A percentile compares a stretch with the other conserved stretches of the same genome.
Evolutionary conservation across 257 asterid species (phyloP).

Genomic region (Fraxinus americana): DNA sequence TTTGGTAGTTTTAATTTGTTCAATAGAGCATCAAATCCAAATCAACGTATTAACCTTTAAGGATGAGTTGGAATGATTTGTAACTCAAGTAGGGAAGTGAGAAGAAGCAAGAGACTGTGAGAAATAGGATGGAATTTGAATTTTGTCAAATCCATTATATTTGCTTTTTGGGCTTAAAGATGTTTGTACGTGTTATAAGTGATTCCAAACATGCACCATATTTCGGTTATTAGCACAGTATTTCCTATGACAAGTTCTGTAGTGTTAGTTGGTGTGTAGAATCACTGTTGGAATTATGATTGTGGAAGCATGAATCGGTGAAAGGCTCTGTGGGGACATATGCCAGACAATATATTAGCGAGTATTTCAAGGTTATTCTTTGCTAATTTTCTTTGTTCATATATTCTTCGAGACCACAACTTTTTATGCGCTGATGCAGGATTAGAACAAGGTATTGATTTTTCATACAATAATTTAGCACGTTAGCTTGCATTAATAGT

Average conservation of each 20-base stretch:
- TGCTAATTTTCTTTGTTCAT: slow-evolving; percentile 12
- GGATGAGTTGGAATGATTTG: neutral
- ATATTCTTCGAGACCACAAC: slow-evolving; percentile 62
- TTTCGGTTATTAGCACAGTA: neutral
- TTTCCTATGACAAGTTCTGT: neutral
- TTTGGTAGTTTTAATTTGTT: neutral
- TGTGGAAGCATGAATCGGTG: neutral
- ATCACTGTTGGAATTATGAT: neutral
- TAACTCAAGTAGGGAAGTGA: neutral
- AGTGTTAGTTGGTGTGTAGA: neutral
- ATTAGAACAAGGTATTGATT: slow-evolving; percentile 65
- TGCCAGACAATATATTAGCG: neutral
- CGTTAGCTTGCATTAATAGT: neutral
- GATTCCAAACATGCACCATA: neutral
- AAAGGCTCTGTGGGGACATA: neutral
- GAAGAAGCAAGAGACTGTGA: neutral
- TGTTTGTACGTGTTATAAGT: neutral
- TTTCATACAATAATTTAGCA: slow-evolving; percentile 11
- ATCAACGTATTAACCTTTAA: neutral
- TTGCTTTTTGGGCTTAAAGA: neutral
- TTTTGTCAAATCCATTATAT: neutral
- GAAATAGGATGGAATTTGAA: neutral
- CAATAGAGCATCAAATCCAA: neutral
- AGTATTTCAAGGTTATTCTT: neutral
- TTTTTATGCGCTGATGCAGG: slow-evolving; percentile 79